Conservation (phyloP, 495 filamentous ascomycete genomes). For the Annulohypoxylon nitens region DNA sequence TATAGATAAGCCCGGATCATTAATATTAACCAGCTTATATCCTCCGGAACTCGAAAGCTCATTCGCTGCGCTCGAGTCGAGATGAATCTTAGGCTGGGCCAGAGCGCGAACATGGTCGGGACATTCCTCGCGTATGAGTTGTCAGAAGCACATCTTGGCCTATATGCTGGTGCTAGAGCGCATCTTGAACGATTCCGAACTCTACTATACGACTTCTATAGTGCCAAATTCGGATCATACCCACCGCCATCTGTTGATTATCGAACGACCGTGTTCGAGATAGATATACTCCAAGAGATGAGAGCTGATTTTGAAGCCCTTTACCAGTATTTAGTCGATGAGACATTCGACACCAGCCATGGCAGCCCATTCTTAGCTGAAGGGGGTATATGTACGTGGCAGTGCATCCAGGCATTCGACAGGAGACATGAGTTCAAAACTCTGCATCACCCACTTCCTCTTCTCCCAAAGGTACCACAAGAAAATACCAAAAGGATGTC, state of each 20-base stretch:
- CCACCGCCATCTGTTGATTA: slow-evolving; percentile 62
- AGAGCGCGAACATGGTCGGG: slow-evolving; percentile 61
- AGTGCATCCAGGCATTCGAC: slow-evolving; percentile 71
- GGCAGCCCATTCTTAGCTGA: slow-evolving; percentile 57
- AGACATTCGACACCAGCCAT: slow-evolving; percentile 57
- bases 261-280: slow-evolving; percentile 61
- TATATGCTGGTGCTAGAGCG: slow-evolving; percentile 63
- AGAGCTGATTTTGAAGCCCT: slow-evolving; percentile 71
- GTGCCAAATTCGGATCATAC: slow-evolving; percentile 72
- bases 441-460: slow-evolving; percentile 69
- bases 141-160: slow-evolving; percentile 65
- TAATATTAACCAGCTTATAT: slow-evolving; percentile 61
- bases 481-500: slow-evolving; percentile 32
- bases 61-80: slow-evolving; percentile 71
- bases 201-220: slow-evolving; percentile 71
- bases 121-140: slow-evolving; percentile 74
- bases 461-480: slow-evolving; percentile 63
- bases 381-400: slow-evolving; percentile 71
- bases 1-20: slow-evolving; percentile 2
- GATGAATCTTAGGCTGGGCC: slow-evolving; percentile 70
- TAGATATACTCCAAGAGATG: slow-evolving; percentile 67
- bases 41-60: slow-evolving; percentile 66
- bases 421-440: slow-evolving; percentile 63
- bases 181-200: slow-evolving; percentile 75
- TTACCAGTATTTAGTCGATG: slow-evolving; percentile 73